phyloP scores from a whole-genome alignment of 1,284 basidiomycete species.

The Fistulinella staudtii region DNA sequence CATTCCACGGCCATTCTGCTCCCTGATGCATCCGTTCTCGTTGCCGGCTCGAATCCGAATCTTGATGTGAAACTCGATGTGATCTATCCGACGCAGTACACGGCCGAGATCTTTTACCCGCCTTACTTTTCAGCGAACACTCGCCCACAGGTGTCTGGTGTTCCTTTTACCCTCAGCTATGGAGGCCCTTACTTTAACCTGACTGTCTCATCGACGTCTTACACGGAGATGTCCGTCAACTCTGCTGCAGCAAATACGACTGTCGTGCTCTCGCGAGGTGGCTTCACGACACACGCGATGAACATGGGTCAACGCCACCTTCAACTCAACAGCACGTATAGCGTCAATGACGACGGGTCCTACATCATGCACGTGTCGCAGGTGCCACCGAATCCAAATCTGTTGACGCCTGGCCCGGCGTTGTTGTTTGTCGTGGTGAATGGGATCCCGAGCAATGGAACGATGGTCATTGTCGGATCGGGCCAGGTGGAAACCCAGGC shows the following conservation, averaged over 20 bases:
- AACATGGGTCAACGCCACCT: constrained; percentile 87
- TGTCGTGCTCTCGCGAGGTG: constrained; percentile 79
- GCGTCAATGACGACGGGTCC: constrained; percentile 72
- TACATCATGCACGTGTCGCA: constrained; percentile 76
- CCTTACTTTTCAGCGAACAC: constrained; percentile 72
- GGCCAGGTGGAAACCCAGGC: constrained; percentile 73
- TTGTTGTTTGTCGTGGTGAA: constrained; percentile 78
- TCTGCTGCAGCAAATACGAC: constrained; percentile 73
- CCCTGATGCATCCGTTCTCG: constrained; percentile 80
- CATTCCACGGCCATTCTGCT: constrained; percentile 89
- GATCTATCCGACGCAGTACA: constrained; percentile 81
- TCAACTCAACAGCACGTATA: constrained; percentile 79
- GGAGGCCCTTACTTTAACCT: constrained; percentile 81
- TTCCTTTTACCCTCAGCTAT: constrained; percentile 75
- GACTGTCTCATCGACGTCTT: constrained; percentile 58
- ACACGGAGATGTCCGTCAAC: constrained; percentile 57
- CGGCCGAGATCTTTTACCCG: constrained; percentile 86
- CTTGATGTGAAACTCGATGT: constrained; percentile 72
- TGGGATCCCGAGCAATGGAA: constrained; percentile 80
- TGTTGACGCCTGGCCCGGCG: constrained; percentile 84
- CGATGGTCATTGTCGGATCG: constrained; percentile 73
- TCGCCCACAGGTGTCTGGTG: constrained; percentile 69
- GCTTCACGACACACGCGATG: constrained; percentile 94
- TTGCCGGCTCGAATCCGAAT: constrained; percentile 94
- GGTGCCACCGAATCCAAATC: constrained; percentile 75